Percentiles rank a stretch among this genome's conserved stretches.
These are phyloP conservation scores for Abrus precatorius DNA, from an alignment of 306 rosid genomes.

Conservation along the genomic window DNA sequence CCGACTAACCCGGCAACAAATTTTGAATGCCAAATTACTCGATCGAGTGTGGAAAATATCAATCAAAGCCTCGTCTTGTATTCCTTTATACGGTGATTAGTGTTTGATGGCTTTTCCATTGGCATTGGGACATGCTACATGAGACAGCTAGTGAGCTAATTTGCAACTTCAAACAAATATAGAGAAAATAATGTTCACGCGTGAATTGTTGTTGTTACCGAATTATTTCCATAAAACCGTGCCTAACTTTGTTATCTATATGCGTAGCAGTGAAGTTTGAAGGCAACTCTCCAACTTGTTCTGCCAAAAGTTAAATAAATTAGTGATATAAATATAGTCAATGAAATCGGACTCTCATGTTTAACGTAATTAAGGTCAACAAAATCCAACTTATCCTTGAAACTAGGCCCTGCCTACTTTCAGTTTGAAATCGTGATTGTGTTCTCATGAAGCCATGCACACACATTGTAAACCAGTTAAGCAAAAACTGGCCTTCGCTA, in stretches of 20 bases:
- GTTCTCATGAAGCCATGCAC: conserved; percentile 36
- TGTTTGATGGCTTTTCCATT: conserved; percentile 1
- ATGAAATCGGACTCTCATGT: conserved; percentile 10
- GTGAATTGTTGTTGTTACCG: neutral
- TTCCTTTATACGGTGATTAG: neutral
- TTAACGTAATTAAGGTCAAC: conserved; percentile 40
- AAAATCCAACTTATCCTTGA: conserved; percentile 47
- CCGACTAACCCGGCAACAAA: conserved; percentile 32
- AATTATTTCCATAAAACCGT: neutral
- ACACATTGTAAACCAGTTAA: conserved; percentile 38
- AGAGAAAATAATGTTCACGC: no score
- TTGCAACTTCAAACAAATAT: neutral
- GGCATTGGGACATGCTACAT: conserved; percentile 3
- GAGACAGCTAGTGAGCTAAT: conserved; percentile 8
- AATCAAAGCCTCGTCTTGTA: neutral
- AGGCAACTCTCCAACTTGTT: conserved; percentile 24
- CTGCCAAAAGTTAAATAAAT: conserved; percentile 10
- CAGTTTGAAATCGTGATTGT: conserved; percentile 31
- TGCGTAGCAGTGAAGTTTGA: conserved; percentile 8
- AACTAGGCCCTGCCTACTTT: conserved; percentile 49
- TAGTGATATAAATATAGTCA: conserved; percentile 5
- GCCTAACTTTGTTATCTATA: neutral
- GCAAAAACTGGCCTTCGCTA: neutral
- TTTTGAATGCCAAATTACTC: neutral
- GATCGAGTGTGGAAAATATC: conserved; percentile 15